These are phyloP conservation scores for Nissolia schottii DNA, from an alignment of 306 rosid species.

Conservation along the genomic window DNA sequence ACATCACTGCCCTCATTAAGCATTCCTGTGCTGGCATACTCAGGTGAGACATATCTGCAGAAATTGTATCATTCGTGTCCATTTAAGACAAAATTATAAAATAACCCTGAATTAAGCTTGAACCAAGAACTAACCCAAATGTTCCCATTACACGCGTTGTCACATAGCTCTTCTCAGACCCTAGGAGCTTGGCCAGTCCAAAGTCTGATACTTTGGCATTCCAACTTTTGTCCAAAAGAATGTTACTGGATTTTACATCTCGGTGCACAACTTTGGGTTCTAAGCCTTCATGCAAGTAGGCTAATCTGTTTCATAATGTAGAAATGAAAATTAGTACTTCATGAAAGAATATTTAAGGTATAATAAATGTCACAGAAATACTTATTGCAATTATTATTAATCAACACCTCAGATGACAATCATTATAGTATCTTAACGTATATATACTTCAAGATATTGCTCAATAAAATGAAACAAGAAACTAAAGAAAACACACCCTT, in stretches of 20 bases:
- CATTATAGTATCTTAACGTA: background rate
- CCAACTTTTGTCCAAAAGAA: conserved; percentile 92
- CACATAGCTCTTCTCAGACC: conserved; percentile 77
- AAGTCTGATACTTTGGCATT: conserved; percentile 89
- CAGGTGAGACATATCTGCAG: conserved; percentile 92
- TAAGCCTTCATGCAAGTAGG: conserved; percentile 94
- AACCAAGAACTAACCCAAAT: conserved; percentile 70
- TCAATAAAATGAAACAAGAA: conserved; percentile 8
- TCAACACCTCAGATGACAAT: background rate
- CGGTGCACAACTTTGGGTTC: conserved; percentile 99
- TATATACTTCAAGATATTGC: background rate
- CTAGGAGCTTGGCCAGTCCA: conserved; percentile 93
- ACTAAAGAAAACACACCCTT: conserved; percentile 55
- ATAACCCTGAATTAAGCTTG: conserved; percentile 1
- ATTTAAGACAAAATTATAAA: background rate
- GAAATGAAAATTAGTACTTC: background rate
- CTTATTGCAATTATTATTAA: background rate
- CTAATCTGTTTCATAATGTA: conserved; percentile 51
- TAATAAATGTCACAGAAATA: background rate
- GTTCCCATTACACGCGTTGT: conserved; percentile 99
- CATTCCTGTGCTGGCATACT: conserved; percentile 98
- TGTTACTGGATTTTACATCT: conserved; percentile 90
- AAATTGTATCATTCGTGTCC: background rate
- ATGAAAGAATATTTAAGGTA: background rate
- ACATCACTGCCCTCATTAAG: conserved; percentile 96